Conservation (phyloP, 1,284 basidiomycete species). For the Cryptococcus sp. region DNA sequence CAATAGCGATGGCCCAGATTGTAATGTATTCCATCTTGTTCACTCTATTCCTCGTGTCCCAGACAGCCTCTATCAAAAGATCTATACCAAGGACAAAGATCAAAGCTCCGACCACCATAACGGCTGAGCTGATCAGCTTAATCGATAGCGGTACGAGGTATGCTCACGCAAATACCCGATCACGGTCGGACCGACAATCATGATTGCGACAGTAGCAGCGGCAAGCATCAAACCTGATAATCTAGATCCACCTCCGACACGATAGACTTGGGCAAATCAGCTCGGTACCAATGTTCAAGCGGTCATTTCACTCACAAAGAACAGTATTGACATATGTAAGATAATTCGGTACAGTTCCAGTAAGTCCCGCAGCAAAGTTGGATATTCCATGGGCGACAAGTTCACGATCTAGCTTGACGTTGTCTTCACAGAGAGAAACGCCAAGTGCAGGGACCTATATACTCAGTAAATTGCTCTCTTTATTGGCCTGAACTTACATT, state of each 20-base stretch:
- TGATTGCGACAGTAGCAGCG: constrained; percentile 63
- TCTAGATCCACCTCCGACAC: constrained; percentile 82
- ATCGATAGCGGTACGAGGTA: not conserved
- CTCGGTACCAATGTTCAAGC: not conserved
- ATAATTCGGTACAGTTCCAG: constrained; percentile 64
- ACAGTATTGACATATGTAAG: constrained; percentile 76
- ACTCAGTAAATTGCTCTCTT: not conserved
- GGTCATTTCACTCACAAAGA: constrained; percentile 53
- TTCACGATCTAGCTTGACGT: constrained; percentile 89
- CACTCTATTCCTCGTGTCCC: constrained; percentile 89
- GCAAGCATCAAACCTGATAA: constrained; percentile 84
- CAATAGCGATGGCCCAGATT: constrained; percentile 63
- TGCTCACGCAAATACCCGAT: constrained; percentile 84
- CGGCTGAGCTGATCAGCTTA: constrained; percentile 53
- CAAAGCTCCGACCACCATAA: constrained; percentile 83
- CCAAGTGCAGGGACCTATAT: constrained; percentile 72
- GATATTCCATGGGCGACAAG: constrained; percentile 90
- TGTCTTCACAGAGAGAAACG: constrained; percentile 83
- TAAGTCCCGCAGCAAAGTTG: constrained; percentile 73
- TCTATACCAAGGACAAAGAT: constrained; percentile 96
- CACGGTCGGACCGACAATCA: constrained; percentile 65
- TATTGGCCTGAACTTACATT: constrained; percentile 53
- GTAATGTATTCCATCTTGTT: constrained; percentile 60
- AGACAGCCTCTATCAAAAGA: constrained; percentile 88
- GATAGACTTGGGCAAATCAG: constrained; percentile 58